Evolutionary conservation across 176 grass and related monocot species (phyloP).

Genomic region (Rhynchospora breviuscula): DNA sequence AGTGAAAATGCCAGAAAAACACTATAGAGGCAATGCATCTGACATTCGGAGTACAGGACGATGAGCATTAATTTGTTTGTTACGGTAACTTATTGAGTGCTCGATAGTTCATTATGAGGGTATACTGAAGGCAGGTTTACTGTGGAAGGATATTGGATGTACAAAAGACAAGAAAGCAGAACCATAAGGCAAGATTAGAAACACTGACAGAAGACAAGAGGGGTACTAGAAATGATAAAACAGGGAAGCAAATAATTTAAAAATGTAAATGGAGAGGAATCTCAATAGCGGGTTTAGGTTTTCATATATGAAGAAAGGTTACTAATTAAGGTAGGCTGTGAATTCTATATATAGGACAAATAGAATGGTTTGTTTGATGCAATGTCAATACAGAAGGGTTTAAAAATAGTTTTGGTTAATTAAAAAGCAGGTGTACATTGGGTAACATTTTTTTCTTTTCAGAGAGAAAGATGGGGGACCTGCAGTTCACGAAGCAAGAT

Average conservation of each 20-base stretch:
- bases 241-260: background rate
- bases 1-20: background rate
- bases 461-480: conserved; percentile 35
- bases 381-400: background rate
- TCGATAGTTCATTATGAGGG: background rate
- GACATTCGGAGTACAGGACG: background rate
- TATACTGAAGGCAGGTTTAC: background rate
- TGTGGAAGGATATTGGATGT: background rate
- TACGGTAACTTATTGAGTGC: background rate
- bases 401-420: background rate
- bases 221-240: background rate
- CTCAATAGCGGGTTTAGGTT: background rate
- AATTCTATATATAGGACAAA: background rate
- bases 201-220: background rate
- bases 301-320: background rate
- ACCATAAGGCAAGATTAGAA: background rate
- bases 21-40: background rate
- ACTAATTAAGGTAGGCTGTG: background rate
- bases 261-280: background rate
- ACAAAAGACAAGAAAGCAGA: background rate
- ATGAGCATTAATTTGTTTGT: background rate
- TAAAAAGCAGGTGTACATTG: background rate
- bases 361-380: background rate
- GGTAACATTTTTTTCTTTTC: background rate
- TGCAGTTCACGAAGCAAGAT: conserved; percentile 95